Base-by-base conservation (phyloP, 352 stramenopile genomes). In the Phytopythium montanum region DNA sequence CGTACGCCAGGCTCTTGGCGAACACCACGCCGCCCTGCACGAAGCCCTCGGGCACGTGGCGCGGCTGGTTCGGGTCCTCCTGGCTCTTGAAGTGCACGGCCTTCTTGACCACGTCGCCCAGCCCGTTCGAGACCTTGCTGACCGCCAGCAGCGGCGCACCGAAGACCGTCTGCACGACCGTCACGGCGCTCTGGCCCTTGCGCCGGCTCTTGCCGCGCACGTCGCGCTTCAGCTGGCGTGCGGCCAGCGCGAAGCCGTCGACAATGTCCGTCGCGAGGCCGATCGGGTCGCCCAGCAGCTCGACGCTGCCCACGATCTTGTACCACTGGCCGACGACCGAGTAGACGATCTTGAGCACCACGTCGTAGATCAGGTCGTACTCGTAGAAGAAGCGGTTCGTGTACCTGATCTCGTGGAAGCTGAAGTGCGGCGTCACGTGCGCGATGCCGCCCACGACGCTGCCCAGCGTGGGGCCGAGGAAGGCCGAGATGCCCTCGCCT, bases 401-500 rank as follows among this genome's bases (percentile, higher is more conserved):
- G 67, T 89, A 90, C 50, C 73, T 50, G 54, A 95, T 91, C 39
- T 89, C 72, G 21, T 59, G 63, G 29, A 95, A 94, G 53, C 79
- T 61, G 61, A 95, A 94, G 44, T 92, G 79, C 3, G 87, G 87
- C 2, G 85, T 92, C 44, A 95, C 76, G 60, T 95, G 80, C 10
- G 87, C 85, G 59, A 95, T 95, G 51, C 87, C 87, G 23, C 87
- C 84, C n/a, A 95, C 59, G 70, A 95, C 91, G 73, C 84, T 95
- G 68, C 85, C 87, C 45, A 93, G 50, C 48, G 87, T 95, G 60
- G 71, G 85, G 48, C 85, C 85, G 41, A 95, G 72, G 60, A 95
- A 87, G 46, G 82, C 65, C 16, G 81, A 85, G 44, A 94, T 91
- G 34, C 85, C 85, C 72, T 93, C 81, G 6, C 87, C 83, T 31